Percentiles rank a stretch among this genome's conserved stretches.
These are phyloP conservation scores for Naematelia encephala DNA, from an alignment of 768 basidiomycete genomes.

Conservation along the genomic window DNA sequence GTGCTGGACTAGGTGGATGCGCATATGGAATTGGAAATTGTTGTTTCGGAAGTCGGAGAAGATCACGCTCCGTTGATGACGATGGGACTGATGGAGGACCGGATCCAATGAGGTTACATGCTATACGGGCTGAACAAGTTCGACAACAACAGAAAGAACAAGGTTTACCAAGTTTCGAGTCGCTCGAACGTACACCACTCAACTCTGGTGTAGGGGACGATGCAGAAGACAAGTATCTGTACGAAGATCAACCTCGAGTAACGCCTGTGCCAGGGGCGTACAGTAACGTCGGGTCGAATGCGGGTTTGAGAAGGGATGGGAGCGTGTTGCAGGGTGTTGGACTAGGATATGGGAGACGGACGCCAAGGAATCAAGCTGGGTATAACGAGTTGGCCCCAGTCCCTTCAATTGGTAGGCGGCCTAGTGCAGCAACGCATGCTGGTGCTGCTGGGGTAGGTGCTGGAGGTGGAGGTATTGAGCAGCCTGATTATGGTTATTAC, in stretches of 20 bases:
- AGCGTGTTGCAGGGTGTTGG: slow-evolving; percentile 26
- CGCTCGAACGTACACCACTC: slow-evolving; percentile 30
- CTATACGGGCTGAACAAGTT: slow-evolving; percentile 30
- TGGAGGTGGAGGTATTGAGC: slow-evolving; percentile 31
- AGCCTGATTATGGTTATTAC: slow-evolving; percentile 9
- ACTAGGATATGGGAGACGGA: slow-evolving; percentile 39
- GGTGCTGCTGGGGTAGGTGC: slow-evolving; percentile 42
- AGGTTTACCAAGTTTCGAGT: slow-evolving; percentile 36
- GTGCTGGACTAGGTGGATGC: slow-evolving; percentile 69
- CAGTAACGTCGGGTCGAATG: no score
- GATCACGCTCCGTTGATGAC: slow-evolving; percentile 19
- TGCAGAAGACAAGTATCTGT: slow-evolving; percentile 38
- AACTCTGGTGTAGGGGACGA: slow-evolving; percentile 14
- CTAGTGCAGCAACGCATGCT: slow-evolving; percentile 25
- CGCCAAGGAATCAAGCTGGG: slow-evolving; percentile 11
- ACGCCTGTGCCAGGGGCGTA: not conserved
- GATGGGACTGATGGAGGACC: slow-evolving; percentile 13
- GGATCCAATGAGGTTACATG: slow-evolving; percentile 47
- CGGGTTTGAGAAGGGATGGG: slow-evolving; percentile 20
- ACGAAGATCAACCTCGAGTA: slow-evolving; percentile 22
- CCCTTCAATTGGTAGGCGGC: not conserved
- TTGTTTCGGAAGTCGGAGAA: slow-evolving; percentile 58
- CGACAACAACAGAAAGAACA: slow-evolving; percentile 36
- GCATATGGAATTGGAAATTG: slow-evolving; percentile 81
- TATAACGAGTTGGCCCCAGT: no score